Evolutionary conservation across 2,329 filamentous ascomycete species (phyloP).

Genomic region (Alternaria panax): DNA sequence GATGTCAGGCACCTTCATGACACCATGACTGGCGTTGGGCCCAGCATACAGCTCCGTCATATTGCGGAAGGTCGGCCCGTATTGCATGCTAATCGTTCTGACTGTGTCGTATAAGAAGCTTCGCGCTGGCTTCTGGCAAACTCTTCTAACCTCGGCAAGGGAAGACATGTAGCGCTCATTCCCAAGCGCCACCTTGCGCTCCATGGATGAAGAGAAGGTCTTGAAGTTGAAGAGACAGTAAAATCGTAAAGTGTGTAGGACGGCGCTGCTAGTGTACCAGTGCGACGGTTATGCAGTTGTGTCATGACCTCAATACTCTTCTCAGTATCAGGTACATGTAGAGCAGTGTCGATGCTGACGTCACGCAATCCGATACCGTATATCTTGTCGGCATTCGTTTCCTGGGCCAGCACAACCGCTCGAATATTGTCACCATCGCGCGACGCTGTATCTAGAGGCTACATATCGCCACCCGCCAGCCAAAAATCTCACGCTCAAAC

Average conservation of each 20-base stretch:
- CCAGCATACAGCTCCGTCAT: conserved; percentile 22
- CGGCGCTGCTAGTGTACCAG: conserved; percentile 8
- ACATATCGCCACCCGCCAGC: background rate
- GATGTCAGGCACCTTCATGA: conserved; percentile 9
- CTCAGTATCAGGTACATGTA: conserved; percentile 12
- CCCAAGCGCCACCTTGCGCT: background rate
- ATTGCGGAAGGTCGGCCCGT: conserved; percentile 18
- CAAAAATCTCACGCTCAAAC: background rate
- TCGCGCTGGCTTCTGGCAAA: conserved; percentile 9
- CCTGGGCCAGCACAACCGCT: conserved; percentile 30
- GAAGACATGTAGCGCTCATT: conserved; percentile 7
- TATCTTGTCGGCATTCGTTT: conserved; percentile 5
- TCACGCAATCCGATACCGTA: conserved; percentile 8
- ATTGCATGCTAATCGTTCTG: conserved; percentile 12
- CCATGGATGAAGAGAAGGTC: conserved; percentile 7
- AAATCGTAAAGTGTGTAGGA: conserved; percentile 14
- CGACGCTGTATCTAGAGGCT: conserved; percentile 30
- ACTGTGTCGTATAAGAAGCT: conserved; percentile 16
- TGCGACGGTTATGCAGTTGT: conserved; percentile 14
- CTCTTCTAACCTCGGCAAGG: background rate
- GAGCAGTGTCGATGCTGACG: conserved; percentile 7
- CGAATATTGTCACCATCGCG: conserved; percentile 38
- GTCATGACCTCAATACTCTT: conserved; percentile 16
- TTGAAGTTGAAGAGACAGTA: conserved; percentile 5
- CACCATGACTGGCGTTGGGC: background rate